phyloP scores from a whole-genome alignment of 2,329 filamentous ascomycete species.

The Didymellaceae sp. region DNA sequence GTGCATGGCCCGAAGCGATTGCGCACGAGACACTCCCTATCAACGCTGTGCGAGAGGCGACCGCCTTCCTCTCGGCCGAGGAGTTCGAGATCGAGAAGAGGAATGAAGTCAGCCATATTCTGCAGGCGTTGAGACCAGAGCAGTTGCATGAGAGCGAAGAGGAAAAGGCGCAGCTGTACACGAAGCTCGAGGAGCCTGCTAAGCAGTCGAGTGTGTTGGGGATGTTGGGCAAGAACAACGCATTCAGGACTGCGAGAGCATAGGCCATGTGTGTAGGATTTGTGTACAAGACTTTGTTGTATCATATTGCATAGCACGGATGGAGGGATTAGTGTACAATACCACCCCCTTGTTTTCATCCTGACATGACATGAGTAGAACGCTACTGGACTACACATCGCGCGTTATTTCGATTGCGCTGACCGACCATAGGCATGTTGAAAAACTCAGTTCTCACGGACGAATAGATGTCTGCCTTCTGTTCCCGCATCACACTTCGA shows the following conservation, averaged over 20 bases:
- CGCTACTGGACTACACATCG: no score
- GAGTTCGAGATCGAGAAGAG: slow-evolving; percentile 28
- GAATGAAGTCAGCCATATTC: slow-evolving; percentile 25
- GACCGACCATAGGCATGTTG: no score
- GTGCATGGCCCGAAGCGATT: slow-evolving; percentile 31
- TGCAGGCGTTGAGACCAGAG: slow-evolving; percentile 19
- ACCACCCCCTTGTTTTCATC: no score
- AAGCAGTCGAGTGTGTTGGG: slow-evolving; percentile 23
- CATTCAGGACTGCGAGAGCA: slow-evolving; percentile 24
- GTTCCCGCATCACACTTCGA: no score
- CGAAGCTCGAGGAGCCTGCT: not conserved
- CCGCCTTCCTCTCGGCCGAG: slow-evolving; percentile 25
- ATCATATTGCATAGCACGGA: slow-evolving; percentile 5
- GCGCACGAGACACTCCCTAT: slow-evolving; percentile 30
- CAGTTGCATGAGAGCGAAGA: slow-evolving; percentile 1
- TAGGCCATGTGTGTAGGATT: slow-evolving; percentile 1
- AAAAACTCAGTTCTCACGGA: no score
- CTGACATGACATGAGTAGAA: no score
- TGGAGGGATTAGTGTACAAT: slow-evolving; percentile 3
- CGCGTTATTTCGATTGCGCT: no score
- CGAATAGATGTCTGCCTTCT: no score
- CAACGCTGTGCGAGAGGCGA: slow-evolving; percentile 18
- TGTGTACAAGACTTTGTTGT: slow-evolving; percentile 13
- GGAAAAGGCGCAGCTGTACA: slow-evolving; percentile 4
- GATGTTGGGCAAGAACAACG: slow-evolving; percentile 21